Evolutionary conservation across 768 basidiomycete genomes (phyloP).

Genomic region (Rhizopogon rudus): DNA sequence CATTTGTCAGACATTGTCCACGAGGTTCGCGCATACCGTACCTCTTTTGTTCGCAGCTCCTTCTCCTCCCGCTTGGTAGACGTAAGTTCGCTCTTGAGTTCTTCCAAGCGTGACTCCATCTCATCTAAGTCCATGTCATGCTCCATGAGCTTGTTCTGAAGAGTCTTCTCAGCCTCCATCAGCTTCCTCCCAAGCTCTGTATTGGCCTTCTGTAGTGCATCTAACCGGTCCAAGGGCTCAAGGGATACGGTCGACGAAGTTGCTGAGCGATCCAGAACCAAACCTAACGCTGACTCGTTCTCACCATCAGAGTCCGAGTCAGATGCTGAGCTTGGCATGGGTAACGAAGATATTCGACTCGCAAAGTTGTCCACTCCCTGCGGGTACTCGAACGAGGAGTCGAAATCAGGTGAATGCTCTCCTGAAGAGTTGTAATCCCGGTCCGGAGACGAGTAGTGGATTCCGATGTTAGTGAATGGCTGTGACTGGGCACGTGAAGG

Average conservation of each 20-base stretch:
- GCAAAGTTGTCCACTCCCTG: conserved; percentile 35
- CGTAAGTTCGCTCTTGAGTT: conserved; percentile 68
- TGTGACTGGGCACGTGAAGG: conserved; percentile 60
- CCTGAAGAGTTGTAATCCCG: conserved; percentile 28
- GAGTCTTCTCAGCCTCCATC: conserved; percentile 64
- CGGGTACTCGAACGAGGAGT: conserved; percentile 34
- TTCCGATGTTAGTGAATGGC: conserved; percentile 34
- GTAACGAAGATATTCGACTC: conserved; percentile 46
- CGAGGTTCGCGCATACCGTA: conserved; percentile 24
- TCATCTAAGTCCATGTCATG: conserved; percentile 85
- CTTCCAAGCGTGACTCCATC: conserved; percentile 72
- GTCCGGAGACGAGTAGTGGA: conserved; percentile 39
- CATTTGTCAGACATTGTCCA: neutral
- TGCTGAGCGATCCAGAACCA: conserved; percentile 56
- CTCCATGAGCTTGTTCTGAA: conserved; percentile 63
- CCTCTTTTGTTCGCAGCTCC: conserved; percentile 85
- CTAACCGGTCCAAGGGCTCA: conserved; percentile 67
- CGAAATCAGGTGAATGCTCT: conserved; percentile 31
- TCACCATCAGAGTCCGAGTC: conserved; percentile 49
- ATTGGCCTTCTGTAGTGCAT: conserved; percentile 69
- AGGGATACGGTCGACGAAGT: conserved; percentile 64
- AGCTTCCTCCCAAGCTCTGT: conserved; percentile 71
- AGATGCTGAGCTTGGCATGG: conserved; percentile 46
- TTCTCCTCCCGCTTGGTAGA: conserved; percentile 89
- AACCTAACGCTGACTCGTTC: conserved; percentile 45